A percentile compares a stretch with the other conserved stretches of the same genome.
These are phyloP conservation scores for Trichoderma sp. DNA, from an alignment of 2,329 filamentous ascomycete genomes.

Conservation along the genomic window DNA sequence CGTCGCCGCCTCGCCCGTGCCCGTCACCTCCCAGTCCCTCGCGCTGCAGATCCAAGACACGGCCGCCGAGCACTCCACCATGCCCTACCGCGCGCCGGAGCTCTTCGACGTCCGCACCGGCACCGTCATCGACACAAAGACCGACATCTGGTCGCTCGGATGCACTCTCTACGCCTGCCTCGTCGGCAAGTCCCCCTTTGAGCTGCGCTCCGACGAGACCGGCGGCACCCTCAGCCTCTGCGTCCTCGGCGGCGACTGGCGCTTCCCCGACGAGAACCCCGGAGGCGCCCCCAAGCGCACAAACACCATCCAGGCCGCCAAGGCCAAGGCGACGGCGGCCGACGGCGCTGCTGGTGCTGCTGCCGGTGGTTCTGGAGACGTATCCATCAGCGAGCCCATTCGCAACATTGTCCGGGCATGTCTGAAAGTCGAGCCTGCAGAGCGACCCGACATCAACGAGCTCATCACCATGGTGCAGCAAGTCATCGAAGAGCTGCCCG, in stretches of 20 bases:
- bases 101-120: conserved; percentile 97
- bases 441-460: conserved; percentile 84
- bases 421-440: conserved; percentile 80
- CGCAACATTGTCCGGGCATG: conserved; percentile 87
- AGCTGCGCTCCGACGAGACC: conserved; percentile 93
- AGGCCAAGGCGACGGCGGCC: conserved; percentile 32
- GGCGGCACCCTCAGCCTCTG: conserved; percentile 92
- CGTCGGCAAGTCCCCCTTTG: conserved; percentile 95
- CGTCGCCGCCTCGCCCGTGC: conserved; percentile 80
- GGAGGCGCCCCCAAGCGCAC: conserved; percentile 51
- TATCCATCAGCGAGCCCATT: conserved; percentile 75
- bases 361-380: conserved; percentile 31
- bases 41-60: conserved; percentile 92
- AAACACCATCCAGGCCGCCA: conserved; percentile 43
- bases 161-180: conserved; percentile 98
- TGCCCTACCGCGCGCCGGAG: conserved; percentile 97
- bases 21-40: conserved; percentile 85
- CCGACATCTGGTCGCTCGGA: conserved; percentile 96
- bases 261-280: conserved; percentile 85
- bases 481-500: conserved; percentile 67
- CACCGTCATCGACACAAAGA: conserved; percentile 88
- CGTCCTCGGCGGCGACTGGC: conserved; percentile 91
- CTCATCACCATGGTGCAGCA: conserved; percentile 76
- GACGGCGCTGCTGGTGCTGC: conserved; percentile 34
- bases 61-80: conserved; percentile 94